These are phyloP conservation scores for Globisporangium orthogonon DNA, from an alignment of 352 stramenopile species.

Conservation along the genomic window DNA sequence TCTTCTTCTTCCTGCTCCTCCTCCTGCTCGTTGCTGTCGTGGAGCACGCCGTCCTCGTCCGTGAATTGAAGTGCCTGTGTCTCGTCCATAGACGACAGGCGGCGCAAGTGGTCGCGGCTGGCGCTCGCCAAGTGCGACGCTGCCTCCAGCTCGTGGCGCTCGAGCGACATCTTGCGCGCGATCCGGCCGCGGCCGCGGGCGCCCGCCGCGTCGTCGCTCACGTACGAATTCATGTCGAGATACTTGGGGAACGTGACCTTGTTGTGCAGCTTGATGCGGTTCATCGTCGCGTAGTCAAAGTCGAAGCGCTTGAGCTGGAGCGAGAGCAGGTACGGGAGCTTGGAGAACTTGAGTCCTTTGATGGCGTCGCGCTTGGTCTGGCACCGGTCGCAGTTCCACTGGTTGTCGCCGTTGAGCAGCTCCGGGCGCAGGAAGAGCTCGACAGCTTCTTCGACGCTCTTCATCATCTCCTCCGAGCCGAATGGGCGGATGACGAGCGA, in stretches of 20 bases:
- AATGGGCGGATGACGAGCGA: constrained; percentile 88
- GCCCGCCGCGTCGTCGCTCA: constrained; percentile 44
- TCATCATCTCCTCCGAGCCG: constrained; percentile 80
- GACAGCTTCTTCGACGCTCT: constrained; percentile 81
- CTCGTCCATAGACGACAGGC: constrained; percentile 74
- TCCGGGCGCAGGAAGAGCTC: constrained; percentile 85
- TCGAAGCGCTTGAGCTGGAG: constrained; percentile 91
- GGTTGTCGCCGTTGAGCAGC: constrained; percentile 85
- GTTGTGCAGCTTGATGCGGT: constrained; percentile 84
- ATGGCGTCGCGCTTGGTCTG: constrained; percentile 84
- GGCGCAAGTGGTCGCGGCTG: constrained; percentile 18
- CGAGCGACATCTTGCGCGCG: constrained; percentile 83
- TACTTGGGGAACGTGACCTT: constrained; percentile 87
- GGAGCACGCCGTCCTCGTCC: constrained; percentile 14
- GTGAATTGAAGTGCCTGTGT: constrained; percentile 41
- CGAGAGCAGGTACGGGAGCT: constrained; percentile 85
- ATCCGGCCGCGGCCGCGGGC: constrained; percentile 41
- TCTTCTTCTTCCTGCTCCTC: constrained; percentile 5
- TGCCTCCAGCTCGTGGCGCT: constrained; percentile 66
- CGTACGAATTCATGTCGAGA: constrained; percentile 87
- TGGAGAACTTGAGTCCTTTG: constrained; percentile 87
- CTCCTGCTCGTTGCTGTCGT: constrained; percentile 10
- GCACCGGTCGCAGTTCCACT: constrained; percentile 84
- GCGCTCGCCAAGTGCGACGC: constrained; percentile 4
- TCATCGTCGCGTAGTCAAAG: constrained; percentile 89